phyloP scores from a whole-genome alignment of 129 eudicot genomes.

The Flaveria bidentis region DNA sequence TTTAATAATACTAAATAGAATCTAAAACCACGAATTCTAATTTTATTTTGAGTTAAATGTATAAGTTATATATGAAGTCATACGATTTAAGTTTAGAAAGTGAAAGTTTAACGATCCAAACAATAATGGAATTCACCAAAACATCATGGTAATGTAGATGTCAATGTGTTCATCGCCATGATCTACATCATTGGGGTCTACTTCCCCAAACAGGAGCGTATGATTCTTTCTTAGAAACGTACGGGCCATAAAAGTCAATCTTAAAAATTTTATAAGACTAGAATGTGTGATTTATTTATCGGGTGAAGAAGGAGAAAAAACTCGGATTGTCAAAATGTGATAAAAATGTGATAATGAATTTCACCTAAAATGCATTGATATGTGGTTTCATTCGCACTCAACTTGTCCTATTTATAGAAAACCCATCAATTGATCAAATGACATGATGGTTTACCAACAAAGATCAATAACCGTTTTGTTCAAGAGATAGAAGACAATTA shows the following conservation, averaged over 20 bases:
- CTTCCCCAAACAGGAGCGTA: slow-evolving; percentile 65
- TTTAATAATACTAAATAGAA: no score
- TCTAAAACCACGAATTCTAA: no score
- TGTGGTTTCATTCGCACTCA: slow-evolving; percentile 29
- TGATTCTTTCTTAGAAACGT: slow-evolving; percentile 43
- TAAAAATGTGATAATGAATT: slow-evolving; percentile 45
- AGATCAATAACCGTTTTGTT: not conserved
- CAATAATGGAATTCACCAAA: slow-evolving; percentile 42
- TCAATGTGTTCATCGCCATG: slow-evolving; percentile 44
- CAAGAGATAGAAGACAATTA: no score
- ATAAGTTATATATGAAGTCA: no score
- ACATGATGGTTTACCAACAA: not conserved
- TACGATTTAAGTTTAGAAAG: no score
- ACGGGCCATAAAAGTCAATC: slow-evolving; percentile 36
- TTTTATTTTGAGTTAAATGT: no score
- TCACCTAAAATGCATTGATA: slow-evolving; percentile 42
- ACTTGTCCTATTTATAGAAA: slow-evolving; percentile 48
- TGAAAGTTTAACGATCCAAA: slow-evolving; percentile 22
- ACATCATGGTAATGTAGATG: slow-evolving; percentile 53
- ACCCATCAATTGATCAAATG: slow-evolving; percentile 28
- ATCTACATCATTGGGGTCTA: slow-evolving; percentile 41
- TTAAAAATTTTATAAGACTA: slow-evolving; percentile 46
- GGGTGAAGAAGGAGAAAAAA: slow-evolving; percentile 30
- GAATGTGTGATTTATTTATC: slow-evolving; percentile 63
- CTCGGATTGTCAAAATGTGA: slow-evolving; percentile 42